Base-by-base conservation (phyloP, 2,329 filamentous ascomycete genomes). In the Claviceps paspali region DNA sequence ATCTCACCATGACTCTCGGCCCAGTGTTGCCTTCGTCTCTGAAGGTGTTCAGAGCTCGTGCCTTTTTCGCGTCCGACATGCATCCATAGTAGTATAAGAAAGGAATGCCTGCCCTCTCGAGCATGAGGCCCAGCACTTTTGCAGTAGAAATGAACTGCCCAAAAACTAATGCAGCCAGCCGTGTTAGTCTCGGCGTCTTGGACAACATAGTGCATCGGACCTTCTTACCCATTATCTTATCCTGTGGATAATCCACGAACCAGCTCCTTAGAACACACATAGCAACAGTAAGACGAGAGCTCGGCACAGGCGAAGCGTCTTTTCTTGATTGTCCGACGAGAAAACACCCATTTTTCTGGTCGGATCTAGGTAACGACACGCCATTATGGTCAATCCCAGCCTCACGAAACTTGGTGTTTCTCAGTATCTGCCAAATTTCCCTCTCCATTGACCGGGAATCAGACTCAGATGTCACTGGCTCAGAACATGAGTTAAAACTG, bases 211-310 rank as follows among this genome's bases (percentile, higher is more conserved):
- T n/a, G 29, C 6, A 19, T 19, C 17, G n/a, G 12, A 8, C 3
- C 10, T 31, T n/a, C 52, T 47, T 43, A 60, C 60, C 47, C 12
- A 64, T 58, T 3, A 60, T 59, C 42, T 63, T 63, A 46, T 63
- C 59, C 0, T 53, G 32, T 0, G 59, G 59, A 0, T 41, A 39
- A 0, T 55, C 46, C 0, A 26, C 1, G 17, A 47, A 41, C 60
- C 60, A 63, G 1, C 49, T 47, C 2, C 51, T 17, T 1, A 60
- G 42, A 0, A 59, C 46, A 3, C 52, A 46, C 43, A 57, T 52
- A 0, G 55, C 44, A 0, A 48, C 51, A 0, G 49, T 50, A 0
- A 56, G 34, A 41, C 62, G 62, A 2, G 57, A 45, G 11, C 58
- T 55, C 0, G 50, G 43, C 0, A 49, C 37, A 5, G 49, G 32